A percentile compares a stretch with the other conserved stretches of the same genome.
Conservation (phyloP, 192 early-diverging fungal genomes). For the Mortierella claussenii region DNA sequence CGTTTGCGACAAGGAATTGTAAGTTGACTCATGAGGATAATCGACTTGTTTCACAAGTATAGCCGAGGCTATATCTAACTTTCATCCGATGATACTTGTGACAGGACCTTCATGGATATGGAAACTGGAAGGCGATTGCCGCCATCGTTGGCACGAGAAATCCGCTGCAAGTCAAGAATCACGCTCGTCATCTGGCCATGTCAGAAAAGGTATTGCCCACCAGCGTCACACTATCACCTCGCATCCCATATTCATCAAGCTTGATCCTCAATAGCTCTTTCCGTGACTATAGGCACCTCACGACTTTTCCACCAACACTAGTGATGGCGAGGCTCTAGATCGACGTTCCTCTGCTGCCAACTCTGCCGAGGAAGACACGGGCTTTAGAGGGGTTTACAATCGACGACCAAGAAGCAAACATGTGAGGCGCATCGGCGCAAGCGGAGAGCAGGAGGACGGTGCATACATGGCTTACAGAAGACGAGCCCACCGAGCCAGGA, state of each 20-base stretch:
- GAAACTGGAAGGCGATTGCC: slow-evolving; percentile 67
- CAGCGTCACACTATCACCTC: too few relatives aligned
- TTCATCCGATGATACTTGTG: too few relatives aligned
- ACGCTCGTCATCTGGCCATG: slow-evolving; percentile 64
- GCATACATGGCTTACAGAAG: slow-evolving; percentile 26
- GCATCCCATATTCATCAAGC: too few relatives aligned
- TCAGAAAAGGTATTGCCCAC: slow-evolving; percentile 59
- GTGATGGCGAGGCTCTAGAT: slow-evolving; percentile 50
- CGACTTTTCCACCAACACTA: slow-evolving; percentile 44
- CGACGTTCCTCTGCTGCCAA: slow-evolving; percentile 38
- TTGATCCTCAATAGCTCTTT: not conserved
- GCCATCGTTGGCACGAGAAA: slow-evolving; percentile 62
- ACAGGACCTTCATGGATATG: slow-evolving; percentile 61
- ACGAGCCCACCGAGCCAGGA: slow-evolving; percentile 35
- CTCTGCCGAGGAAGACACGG: slow-evolving; percentile 30
- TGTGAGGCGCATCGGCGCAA: slow-evolving; percentile 43
- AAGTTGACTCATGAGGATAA: too few relatives aligned
- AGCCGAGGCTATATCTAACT: too few relatives aligned
- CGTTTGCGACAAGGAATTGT: slow-evolving; percentile 63
- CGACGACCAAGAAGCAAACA: slow-evolving; percentile 34
- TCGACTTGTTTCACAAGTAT: too few relatives aligned
- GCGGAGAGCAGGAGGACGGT: slow-evolving; percentile 9
- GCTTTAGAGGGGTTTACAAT: not conserved
- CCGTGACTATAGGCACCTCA: slow-evolving; percentile 24
- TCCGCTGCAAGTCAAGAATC: slow-evolving; percentile 71